Evolutionary conservation across 2,329 filamentous ascomycete genomes (phyloP).

Genomic region (Aspergillus sojae): DNA sequence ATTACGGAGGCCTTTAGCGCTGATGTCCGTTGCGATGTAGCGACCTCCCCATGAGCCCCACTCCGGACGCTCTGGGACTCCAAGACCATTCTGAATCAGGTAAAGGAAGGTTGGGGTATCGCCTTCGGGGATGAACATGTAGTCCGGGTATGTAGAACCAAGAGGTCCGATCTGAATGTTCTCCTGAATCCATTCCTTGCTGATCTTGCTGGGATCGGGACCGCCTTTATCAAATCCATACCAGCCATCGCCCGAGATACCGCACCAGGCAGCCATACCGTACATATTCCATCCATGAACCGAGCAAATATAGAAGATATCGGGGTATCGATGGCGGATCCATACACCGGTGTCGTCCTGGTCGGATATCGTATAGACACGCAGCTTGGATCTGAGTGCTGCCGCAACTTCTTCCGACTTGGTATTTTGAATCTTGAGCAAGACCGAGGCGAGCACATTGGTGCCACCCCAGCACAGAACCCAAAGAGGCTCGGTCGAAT

Average conservation of each 20-base stretch:
- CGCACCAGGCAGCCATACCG: background rate
- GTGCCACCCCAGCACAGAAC: background rate
- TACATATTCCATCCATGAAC: background rate
- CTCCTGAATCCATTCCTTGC: background rate
- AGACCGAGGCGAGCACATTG: background rate
- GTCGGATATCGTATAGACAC: background rate
- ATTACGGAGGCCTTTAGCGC: background rate
- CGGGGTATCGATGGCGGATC: background rate
- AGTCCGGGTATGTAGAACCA: background rate
- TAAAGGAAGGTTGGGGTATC: background rate
- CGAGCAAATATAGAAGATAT: background rate
- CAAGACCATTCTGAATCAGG: background rate
- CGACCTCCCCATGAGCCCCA: background rate
- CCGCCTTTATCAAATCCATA: background rate
- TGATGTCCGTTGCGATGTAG: background rate
- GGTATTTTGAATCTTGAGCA: background rate
- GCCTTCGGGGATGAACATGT: background rate
- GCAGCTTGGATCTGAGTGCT: background rate
- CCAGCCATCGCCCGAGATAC: background rate
- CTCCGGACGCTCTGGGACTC: background rate
- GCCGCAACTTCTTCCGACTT: background rate
- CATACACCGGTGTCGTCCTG: background rate
- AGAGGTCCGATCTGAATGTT: background rate
- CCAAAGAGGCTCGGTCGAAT: background rate
- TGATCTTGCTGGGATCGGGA: background rate